phyloP scores from a whole-genome alignment of 345 rosid species.

The Iberis pinnata region DNA sequence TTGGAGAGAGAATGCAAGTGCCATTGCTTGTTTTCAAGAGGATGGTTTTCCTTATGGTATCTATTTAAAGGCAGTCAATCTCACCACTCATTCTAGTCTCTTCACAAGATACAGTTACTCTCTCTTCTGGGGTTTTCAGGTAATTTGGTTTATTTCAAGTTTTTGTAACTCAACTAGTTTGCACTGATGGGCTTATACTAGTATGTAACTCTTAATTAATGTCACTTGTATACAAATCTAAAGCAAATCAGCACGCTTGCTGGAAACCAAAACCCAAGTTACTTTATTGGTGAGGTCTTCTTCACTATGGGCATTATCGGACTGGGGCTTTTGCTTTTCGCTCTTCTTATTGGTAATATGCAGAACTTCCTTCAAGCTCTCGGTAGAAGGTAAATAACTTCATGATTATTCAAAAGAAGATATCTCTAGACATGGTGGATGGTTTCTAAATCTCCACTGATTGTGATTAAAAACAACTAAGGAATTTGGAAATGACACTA shows the following conservation, averaged over 20 bases:
- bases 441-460: background rate
- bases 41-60: slow-evolving; percentile 54
- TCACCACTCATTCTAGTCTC: slow-evolving; percentile 36
- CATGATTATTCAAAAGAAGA: background rate
- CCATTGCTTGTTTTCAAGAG: slow-evolving; percentile 42
- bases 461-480: slow-evolving; percentile 22
- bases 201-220: background rate
- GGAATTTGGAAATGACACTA: slow-evolving; percentile 76
- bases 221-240: slow-evolving; percentile 8
- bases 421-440: slow-evolving; percentile 8
- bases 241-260: slow-evolving; percentile 98
- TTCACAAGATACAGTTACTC: slow-evolving; percentile 64
- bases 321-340: slow-evolving; percentile 84
- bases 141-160: slow-evolving; percentile 17
- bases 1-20: slow-evolving; percentile 38
- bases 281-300: slow-evolving; percentile 66
- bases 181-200: no score
- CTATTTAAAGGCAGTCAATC: slow-evolving; percentile 45
- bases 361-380: slow-evolving; percentile 91
- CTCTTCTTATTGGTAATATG: slow-evolving; percentile 90
- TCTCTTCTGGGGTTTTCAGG: slow-evolving; percentile 97
- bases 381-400: slow-evolving; percentile 50
- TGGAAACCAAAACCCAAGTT: slow-evolving; percentile 82
- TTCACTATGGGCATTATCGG: slow-evolving; percentile 80
- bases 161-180: slow-evolving; percentile 4